Percentiles rank a stretch among this genome's conserved stretches.
phyloP scores from a whole-genome alignment of 768 basidiomycete genomes.

The Clavulina sp. region DNA sequence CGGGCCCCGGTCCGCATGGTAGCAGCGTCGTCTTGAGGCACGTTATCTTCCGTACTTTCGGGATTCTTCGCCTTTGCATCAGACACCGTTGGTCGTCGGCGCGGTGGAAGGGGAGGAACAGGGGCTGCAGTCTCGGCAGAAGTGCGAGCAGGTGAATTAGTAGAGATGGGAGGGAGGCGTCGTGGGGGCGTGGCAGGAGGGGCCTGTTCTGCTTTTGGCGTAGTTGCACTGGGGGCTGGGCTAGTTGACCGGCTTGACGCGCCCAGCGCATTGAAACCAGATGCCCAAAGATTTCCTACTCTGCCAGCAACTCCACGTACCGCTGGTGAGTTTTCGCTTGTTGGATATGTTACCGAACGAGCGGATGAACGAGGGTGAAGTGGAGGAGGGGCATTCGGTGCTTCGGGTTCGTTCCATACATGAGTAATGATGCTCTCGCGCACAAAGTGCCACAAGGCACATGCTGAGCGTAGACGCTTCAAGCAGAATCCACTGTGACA shows the following conservation, averaged over 20 bases:
- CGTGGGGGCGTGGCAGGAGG: background rate
- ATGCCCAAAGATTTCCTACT: conserved; percentile 39
- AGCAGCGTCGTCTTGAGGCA: too few relatives aligned
- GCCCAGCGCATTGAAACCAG: conserved; percentile 21
- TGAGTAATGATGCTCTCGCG: conserved; percentile 66
- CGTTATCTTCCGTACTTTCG: too few relatives aligned
- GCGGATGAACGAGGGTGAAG: background rate
- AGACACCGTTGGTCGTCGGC: too few relatives aligned
- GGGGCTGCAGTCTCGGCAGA: background rate
- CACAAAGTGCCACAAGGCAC: conserved; percentile 79
- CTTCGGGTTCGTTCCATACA: conserved; percentile 56
- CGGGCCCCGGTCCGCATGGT: too few relatives aligned
- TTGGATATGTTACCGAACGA: conserved; percentile 15
- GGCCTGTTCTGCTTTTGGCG: background rate
- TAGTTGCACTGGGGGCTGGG: background rate
- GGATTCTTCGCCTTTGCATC: too few relatives aligned
- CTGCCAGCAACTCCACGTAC: conserved; percentile 21
- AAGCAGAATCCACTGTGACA: conserved; percentile 81
- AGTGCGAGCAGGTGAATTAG: conserved; percentile 7
- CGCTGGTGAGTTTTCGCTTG: conserved; percentile 24
- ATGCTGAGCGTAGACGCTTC: conserved; percentile 64
- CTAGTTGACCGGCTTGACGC: conserved; percentile 5
- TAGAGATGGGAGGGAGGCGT: background rate
- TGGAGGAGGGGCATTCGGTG: background rate
- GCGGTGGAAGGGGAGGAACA: too few relatives aligned